Percentiles rank a stretch among this genome's conserved stretches.
These are phyloP conservation scores for Phycomyces nitens DNA, from an alignment of 192 early-diverging fungal genomes.

Conservation along the genomic window DNA sequence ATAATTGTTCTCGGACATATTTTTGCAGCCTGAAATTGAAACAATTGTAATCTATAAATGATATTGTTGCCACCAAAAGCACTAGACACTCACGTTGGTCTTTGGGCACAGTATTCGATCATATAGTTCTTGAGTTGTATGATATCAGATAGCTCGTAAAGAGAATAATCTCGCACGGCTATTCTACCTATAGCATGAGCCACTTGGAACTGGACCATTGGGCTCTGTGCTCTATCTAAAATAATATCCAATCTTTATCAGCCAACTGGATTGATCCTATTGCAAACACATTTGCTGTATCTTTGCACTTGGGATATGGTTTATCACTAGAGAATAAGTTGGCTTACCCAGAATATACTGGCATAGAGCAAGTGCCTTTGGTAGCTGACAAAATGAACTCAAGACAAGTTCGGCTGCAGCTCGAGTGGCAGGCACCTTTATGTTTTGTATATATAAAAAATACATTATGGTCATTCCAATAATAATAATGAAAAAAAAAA, in stretches of 20 bases:
- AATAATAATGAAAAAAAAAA: neutral
- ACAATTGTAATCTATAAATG: too few species aligned
- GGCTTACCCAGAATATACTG: slow-evolving; percentile 59
- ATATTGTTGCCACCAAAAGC: too few species aligned
- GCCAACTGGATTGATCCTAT: too few species aligned
- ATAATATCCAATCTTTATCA: neutral
- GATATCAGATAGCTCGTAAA: slow-evolving; percentile 52
- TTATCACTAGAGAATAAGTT: neutral
- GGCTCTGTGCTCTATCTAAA: slow-evolving; percentile 51
- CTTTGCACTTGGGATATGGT: neutral
- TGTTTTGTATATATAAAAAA: neutral
- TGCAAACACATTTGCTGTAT: too few species aligned
- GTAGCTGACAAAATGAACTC: slow-evolving; percentile 47
- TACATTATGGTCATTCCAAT: too few species aligned
- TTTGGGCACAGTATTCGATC: slow-evolving; percentile 51
- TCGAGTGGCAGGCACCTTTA: slow-evolving; percentile 50
- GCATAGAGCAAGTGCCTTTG: slow-evolving; percentile 55
- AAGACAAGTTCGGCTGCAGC: slow-evolving; percentile 48
- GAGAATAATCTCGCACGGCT: slow-evolving; percentile 52
- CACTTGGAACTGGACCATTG: slow-evolving; percentile 60
- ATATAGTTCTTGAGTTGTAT: slow-evolving; percentile 54
- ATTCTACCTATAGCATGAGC: slow-evolving; percentile 52
- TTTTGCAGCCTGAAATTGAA: slow-evolving; percentile 35
- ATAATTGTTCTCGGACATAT: slow-evolving; percentile 53
- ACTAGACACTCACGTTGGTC: slow-evolving; percentile 46